phyloP scores from a whole-genome alignment of 768 basidiomycete species.

The Tricholoma terreum region DNA sequence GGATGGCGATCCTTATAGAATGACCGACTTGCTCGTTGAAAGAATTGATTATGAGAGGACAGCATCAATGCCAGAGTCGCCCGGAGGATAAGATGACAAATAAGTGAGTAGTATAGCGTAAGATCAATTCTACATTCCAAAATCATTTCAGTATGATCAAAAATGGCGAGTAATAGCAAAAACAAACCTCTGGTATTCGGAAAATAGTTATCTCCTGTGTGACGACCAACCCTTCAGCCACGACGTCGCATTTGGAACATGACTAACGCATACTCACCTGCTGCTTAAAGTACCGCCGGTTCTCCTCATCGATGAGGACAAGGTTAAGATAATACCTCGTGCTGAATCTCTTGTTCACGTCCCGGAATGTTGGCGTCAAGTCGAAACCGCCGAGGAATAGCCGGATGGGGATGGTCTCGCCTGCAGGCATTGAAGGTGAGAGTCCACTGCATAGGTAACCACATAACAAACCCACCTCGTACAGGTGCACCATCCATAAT shows the following conservation, averaged over 20 bases:
- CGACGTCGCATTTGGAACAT: not conserved
- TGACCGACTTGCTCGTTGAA: not conserved
- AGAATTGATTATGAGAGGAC: not conserved
- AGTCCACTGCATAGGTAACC: not conserved
- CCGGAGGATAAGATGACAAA: not conserved
- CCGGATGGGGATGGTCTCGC: conserved; percentile 97
- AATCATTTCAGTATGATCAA: not conserved
- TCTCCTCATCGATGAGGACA: conserved; percentile 97
- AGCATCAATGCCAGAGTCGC: not conserved
- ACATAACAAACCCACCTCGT: conserved; percentile 53
- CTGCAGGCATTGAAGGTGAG: conserved; percentile 33
- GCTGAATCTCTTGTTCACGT: conserved; percentile 99
- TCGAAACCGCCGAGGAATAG: conserved; percentile 98
- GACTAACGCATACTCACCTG: conserved; percentile 48
- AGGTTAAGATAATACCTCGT: conserved; percentile 96
- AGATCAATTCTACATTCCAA: conserved; percentile 1
- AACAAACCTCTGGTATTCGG: conserved; percentile 20
- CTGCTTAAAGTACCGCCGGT: conserved; percentile 96
- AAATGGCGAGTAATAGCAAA: not conserved
- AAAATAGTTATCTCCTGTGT: conserved; percentile 18
- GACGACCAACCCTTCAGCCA: not conserved
- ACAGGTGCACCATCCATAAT: conserved; percentile 99
- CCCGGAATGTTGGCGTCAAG: conserved; percentile 96
- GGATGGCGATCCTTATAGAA: too few species aligned
- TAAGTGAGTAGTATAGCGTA: not conserved